Percentiles rank a stretch among this genome's conserved stretches.
Conservation (phyloP, 2,329 filamentous ascomycete species). For the Teratosphaeria pseudoeucalypti region DNA sequence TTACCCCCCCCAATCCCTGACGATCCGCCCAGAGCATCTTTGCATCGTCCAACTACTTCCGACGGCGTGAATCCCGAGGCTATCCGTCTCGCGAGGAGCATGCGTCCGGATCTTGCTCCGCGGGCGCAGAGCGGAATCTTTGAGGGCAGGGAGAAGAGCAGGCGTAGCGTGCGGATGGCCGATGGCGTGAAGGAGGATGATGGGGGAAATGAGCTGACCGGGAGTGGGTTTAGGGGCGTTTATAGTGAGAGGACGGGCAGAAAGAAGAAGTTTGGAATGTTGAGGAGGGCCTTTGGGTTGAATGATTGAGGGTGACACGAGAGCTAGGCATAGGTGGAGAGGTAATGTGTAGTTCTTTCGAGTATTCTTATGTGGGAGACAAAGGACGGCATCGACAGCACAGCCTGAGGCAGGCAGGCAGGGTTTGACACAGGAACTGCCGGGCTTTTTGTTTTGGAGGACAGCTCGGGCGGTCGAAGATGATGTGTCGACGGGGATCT, state of each 20-base stretch:
- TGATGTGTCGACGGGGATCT: not conserved
- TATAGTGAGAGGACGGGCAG: constrained; percentile 29
- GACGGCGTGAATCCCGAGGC: constrained; percentile 24
- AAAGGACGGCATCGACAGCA: not conserved
- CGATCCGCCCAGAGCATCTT: not conserved
- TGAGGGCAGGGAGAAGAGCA: not conserved
- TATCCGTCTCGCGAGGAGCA: constrained; percentile 11
- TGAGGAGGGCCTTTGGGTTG: constrained; percentile 56
- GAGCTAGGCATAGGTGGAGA: not conserved
- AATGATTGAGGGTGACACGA: constrained; percentile 32
- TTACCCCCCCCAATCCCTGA: constrained; percentile 28
- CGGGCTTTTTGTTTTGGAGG: not conserved
- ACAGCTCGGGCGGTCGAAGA: not conserved
- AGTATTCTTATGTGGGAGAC: not conserved
- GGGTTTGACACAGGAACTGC: not conserved
- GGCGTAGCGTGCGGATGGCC: constrained; percentile 4
- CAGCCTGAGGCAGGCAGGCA: not conserved
- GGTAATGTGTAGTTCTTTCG: not conserved
- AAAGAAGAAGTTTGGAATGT: constrained; percentile 57
- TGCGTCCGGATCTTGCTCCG: constrained; percentile 14
- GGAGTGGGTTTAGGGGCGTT: constrained; percentile 16
- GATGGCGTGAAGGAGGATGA: constrained; percentile 8
- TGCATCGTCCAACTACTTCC: constrained; percentile 21
- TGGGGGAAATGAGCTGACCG: constrained; percentile 7
- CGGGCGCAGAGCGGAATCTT: constrained; percentile 3